phyloP scores from a whole-genome alignment of 192 early-diverging fungal species.

The Podila horticola region DNA sequence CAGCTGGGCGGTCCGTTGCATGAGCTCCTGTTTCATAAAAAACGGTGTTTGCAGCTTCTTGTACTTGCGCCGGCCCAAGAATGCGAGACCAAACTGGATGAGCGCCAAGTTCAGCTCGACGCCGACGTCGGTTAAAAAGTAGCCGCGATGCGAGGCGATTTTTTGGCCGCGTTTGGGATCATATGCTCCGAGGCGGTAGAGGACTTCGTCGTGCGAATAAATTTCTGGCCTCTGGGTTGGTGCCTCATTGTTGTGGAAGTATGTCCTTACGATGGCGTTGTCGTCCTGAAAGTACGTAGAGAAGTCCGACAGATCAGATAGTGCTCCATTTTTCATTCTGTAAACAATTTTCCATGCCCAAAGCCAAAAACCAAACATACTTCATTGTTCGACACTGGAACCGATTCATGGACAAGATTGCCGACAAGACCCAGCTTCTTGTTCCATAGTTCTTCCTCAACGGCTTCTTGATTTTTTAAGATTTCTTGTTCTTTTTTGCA shows the following conservation, averaged over 20 bases:
- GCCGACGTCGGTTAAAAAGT: slow-evolving; percentile 94
- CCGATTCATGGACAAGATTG: slow-evolving; percentile 94
- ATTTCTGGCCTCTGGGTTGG: slow-evolving; percentile 69
- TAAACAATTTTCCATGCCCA: neutral
- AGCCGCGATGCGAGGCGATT: slow-evolving; percentile 98
- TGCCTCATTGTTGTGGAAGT: slow-evolving; percentile 65
- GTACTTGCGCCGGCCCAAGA: slow-evolving; percentile 84
- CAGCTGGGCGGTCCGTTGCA: slow-evolving; percentile 99
- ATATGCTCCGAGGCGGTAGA: slow-evolving; percentile 90
- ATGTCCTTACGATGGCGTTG: slow-evolving; percentile 71
- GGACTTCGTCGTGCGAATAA: slow-evolving; percentile 92
- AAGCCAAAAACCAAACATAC: slow-evolving; percentile 23
- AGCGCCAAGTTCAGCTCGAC: slow-evolving; percentile 97
- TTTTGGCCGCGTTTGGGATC: slow-evolving; percentile 90
- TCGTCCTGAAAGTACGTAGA: slow-evolving; percentile 57
- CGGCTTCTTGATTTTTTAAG: slow-evolving; percentile 77
- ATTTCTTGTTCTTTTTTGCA: slow-evolving; percentile 77
- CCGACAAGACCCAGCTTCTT: slow-evolving; percentile 77
- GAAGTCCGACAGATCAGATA: no score
- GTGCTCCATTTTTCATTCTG: neutral
- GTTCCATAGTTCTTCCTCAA: slow-evolving; percentile 71
- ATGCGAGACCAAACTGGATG: slow-evolving; percentile 95
- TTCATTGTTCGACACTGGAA: slow-evolving; percentile 88
- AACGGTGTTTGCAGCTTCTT: slow-evolving; percentile 97
- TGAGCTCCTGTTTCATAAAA: slow-evolving; percentile 96